These are phyloP conservation scores for Peronospora belbahrii DNA, from an alignment of 352 stramenopile species.

Conservation along the genomic window DNA sequence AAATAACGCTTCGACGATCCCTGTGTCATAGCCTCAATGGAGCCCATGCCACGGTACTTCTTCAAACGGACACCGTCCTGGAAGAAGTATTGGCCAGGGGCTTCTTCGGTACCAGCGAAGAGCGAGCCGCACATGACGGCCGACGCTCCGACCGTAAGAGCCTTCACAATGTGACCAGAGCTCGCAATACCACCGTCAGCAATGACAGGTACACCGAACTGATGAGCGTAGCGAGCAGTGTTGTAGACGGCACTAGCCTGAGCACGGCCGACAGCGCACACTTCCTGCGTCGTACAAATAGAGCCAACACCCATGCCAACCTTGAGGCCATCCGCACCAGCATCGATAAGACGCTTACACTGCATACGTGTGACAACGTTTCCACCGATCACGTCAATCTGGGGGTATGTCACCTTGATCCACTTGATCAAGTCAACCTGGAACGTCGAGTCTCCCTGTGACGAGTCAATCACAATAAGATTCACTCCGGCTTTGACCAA, in stretches of 20 bases:
- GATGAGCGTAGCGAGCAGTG: constrained; percentile 91
- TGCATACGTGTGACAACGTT: constrained; percentile 99
- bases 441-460: constrained; percentile 96
- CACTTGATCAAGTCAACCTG: constrained; percentile 88
- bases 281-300: constrained; percentile 99
- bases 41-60: constrained; percentile 99
- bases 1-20: constrained; percentile 93
- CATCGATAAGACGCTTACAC: constrained; percentile 97
- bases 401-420: constrained; percentile 93
- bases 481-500: constrained; percentile 95
- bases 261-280: constrained; percentile 96
- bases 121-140: constrained; percentile 99
- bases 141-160: constrained; percentile 93
- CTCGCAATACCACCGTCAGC: constrained; percentile 98
- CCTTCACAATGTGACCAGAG: constrained; percentile 98
- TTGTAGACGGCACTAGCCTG: constrained; percentile 99
- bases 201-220: constrained; percentile 97
- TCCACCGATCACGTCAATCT: constrained; percentile 97
- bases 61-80: constrained; percentile 99
- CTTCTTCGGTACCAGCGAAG: constrained; percentile 98
- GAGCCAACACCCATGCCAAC: constrained; percentile 99
- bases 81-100: constrained; percentile 99
- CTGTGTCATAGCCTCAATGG: constrained; percentile 98
- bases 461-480: constrained; percentile 99
- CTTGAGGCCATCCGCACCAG: constrained; percentile 97